These are phyloP conservation scores for Ceratobasidium sp. DNA, from an alignment of 1,284 basidiomycete species.

Conservation along the genomic window DNA sequence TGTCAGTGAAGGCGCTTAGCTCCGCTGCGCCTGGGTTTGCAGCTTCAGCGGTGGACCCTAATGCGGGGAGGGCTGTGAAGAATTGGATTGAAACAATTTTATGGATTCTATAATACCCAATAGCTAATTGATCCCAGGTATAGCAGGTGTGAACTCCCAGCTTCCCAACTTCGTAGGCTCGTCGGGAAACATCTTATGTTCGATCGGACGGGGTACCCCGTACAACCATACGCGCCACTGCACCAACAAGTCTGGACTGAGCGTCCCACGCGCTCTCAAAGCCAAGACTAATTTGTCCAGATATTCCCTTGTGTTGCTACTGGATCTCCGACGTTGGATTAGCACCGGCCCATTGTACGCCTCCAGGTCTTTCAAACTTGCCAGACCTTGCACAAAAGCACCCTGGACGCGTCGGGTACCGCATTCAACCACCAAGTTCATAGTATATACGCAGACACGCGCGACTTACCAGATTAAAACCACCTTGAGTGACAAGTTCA, in stretches of 20 bases:
- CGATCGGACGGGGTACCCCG: not conserved
- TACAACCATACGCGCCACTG: conserved; percentile 23
- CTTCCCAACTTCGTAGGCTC: not conserved
- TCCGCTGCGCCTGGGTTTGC: no score
- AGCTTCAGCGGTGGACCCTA: no score
- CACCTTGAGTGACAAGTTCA: not conserved
- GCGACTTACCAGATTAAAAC: not conserved
- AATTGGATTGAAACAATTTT: no score
- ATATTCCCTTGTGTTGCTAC: no score
- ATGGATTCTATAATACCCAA: no score
- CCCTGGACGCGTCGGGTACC: no score
- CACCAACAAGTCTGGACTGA: not conserved
- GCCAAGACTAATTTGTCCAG: not conserved
- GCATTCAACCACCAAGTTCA: no score
- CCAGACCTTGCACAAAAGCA: not conserved
- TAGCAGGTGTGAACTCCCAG: no score
- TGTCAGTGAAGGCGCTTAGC: no score
- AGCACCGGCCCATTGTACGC: conserved; percentile 18
- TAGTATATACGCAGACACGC: no score
- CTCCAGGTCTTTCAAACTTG: not conserved
- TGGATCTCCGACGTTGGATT: conserved; percentile 17
- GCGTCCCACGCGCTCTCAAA: not conserved
- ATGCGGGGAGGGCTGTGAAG: no score
- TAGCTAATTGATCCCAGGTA: no score
- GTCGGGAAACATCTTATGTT: not conserved